Evolutionary conservation across 805 yeast genomes (phyloP).

Genomic region (Tetrapisispora nanseiensis): DNA sequence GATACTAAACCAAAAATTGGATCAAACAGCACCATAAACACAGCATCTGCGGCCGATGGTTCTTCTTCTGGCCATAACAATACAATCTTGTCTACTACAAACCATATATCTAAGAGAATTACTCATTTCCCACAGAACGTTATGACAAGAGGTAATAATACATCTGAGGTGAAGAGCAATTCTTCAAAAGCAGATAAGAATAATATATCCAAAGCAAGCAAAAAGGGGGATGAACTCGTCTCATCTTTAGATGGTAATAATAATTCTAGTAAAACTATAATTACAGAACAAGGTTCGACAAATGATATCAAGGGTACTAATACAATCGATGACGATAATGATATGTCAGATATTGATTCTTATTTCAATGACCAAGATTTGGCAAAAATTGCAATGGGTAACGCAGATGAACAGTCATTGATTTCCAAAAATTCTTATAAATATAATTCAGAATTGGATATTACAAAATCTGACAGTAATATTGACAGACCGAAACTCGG

Average conservation of each 20-base stretch:
- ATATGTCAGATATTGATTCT: slow-evolving; percentile 25
- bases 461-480: background rate
- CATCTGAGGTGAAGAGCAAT: slow-evolving; percentile 9
- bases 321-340: slow-evolving; percentile 3
- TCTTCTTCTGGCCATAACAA: slow-evolving; percentile 1
- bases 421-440: background rate
- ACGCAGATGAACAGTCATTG: background rate
- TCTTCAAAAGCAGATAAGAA: slow-evolving; percentile 9
- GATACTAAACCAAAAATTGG: slow-evolving; percentile 1
- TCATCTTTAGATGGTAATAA: background rate
- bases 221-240: background rate
- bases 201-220: background rate
- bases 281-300: background rate
- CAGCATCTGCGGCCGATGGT: background rate
- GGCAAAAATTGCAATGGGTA: slow-evolving; percentile 16
- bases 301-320: background rate
- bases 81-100: background rate
- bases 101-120: slow-evolving; percentile 6
- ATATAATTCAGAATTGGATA: slow-evolving; percentile 1
- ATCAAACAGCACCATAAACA: background rate
- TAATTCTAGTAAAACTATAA: background rate
- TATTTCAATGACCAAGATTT: slow-evolving; percentile 27
- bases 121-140: slow-evolving; percentile 15
- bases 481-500: background rate
- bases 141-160: slow-evolving; percentile 9